Evolutionary conservation across 345 rosid species (phyloP), one percentile per base, ranked within the genome.

Genomic region (Eucalyptus sideroxylon): DNA sequence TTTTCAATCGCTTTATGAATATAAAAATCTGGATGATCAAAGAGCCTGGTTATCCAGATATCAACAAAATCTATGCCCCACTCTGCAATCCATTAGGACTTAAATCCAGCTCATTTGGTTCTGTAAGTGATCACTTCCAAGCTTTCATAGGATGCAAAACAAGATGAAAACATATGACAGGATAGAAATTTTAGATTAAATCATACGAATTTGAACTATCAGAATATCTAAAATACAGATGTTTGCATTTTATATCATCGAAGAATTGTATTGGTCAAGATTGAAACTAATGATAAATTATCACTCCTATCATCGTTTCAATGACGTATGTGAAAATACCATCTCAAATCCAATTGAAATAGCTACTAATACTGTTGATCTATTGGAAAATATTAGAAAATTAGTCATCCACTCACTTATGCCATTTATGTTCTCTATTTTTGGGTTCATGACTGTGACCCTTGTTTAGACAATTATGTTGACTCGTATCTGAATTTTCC

Each of bases 401-500:
- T 9, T 65, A 65, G 40, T n/a, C 77, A 65, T 37, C 82, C 82
- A 1, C 67, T 60, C 49, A 47, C 45, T 45, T 50, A 15, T 26
- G 42, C 87, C 16, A 21, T 45, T 80, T 10, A 34, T 50, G 19
- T 45, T 27, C 50, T 87, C 56, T 16, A 30, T 87, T 60, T 80
- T 31, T n/a, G 49, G 19, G 47, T 10, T 50, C 44, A 69, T 47
- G 90, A 90, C 11, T 93, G 62, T 86, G 62, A 56, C 30, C 62
- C 30, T 24, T 56, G 30, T 24, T 56, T 56, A 24, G 62, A 26
- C 30, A 56, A 56, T 24, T 56, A 24, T 56, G 62, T 89, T 50
- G 95, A 95, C 86, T 55, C 92, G 37, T 93, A 94, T 88, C 92
- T 94, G 50, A 95, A 95, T 89, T 91, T 56, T 53, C 89, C 91